Percentiles rank a stretch among this genome's conserved stretches.
These are phyloP conservation scores for Pseudocercospora vitis DNA, from an alignment of 2,329 filamentous ascomycete genomes.

Conservation along the genomic window DNA sequence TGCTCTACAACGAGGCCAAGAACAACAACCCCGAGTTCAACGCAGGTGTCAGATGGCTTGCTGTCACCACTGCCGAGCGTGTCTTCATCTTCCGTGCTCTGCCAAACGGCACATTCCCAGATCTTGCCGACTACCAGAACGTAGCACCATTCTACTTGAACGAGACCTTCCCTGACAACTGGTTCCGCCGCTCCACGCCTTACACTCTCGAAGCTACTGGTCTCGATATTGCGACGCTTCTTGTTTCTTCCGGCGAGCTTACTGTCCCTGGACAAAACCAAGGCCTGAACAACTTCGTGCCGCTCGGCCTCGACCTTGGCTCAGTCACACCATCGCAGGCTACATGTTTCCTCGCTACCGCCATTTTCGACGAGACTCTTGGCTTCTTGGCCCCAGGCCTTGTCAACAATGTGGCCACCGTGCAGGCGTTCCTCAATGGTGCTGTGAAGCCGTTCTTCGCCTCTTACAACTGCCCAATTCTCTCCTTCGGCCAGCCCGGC, in stretches of 20 bases:
- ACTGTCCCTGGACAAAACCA: slow-evolving; percentile 31
- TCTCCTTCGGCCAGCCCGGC: slow-evolving; percentile 19
- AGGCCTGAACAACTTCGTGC: slow-evolving; percentile 33
- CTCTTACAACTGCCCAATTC: slow-evolving; percentile 22
- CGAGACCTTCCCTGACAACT: slow-evolving; percentile 33
- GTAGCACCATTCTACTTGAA: slow-evolving; percentile 35
- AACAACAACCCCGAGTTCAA: slow-evolving; percentile 33
- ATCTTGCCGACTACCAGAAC: slow-evolving; percentile 26
- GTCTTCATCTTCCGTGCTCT: slow-evolving; percentile 35
- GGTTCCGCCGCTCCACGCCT: slow-evolving; percentile 28
- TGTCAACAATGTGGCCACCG: slow-evolving; percentile 26
- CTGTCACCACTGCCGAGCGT: slow-evolving; percentile 33
- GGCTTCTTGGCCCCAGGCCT: slow-evolving; percentile 27
- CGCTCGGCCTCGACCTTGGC: slow-evolving; percentile 26
- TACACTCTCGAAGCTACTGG: slow-evolving; percentile 28
- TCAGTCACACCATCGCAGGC: slow-evolving; percentile 19
- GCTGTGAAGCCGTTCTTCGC: slow-evolving; percentile 28
- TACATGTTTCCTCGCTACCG: slow-evolving; percentile 31
- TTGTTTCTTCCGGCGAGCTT: slow-evolving; percentile 24
- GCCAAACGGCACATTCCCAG: slow-evolving; percentile 29
- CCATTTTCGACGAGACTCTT: slow-evolving; percentile 31
- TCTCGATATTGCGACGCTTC: slow-evolving; percentile 25
- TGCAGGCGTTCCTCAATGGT: slow-evolving; percentile 31
- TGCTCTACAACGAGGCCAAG: slow-evolving; percentile 32
- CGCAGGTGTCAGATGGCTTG: slow-evolving; percentile 31